Evolutionary conservation across 2,329 filamentous ascomycete genomes (phyloP), one percentile per base, ranked within the genome.

Genomic region (Ophiostoma quercus): DNA sequence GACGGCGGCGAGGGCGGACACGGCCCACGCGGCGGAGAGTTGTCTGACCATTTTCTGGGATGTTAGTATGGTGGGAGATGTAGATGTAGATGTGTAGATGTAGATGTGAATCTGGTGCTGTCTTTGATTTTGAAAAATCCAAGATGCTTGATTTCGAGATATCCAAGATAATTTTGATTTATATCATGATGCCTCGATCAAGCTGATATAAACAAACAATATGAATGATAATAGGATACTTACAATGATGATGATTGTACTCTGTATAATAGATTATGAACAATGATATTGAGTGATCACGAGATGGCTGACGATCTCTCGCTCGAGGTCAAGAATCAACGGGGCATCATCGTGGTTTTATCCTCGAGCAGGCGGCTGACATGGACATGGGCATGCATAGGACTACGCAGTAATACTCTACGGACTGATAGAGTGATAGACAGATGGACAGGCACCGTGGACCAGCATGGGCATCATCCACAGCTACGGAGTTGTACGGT

Each of bases 1-100:
- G 2, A 68, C 62, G 2, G 71, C 74, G 65, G 72, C 37, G 25
- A 74, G 43, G 41, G 71, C 69, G 54, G 73, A 67, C n/a, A 63
- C 70, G 68, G 68, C 69, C 37, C 62, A 70, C 9, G 71, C 41
- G 9, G 57, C 41, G 7, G 62, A n/a, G 34, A 71, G 32, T 51
- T 57, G 16, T 34, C 67, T 34, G 39, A 68, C 70, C 71, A 75
- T 75, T 41, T 39, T 67, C 43, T 47, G 43, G 43, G 19, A 6
- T 47, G 43, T 47, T n/a, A 47, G 43, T 34, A 6, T 6, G 32
- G 43, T 19, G 14, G 4, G 41, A 19, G 16, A 3, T 43, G 41
- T 43, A 3, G 14, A 19, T 19, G 14, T 47, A n/a, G 43, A 43
- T 43, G 41, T 43, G 41, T 43, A 16, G 41, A 43, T 43, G 41